Base-by-base conservation (phyloP, 306 rosid species). In the Ormosia emarginata region DNA sequence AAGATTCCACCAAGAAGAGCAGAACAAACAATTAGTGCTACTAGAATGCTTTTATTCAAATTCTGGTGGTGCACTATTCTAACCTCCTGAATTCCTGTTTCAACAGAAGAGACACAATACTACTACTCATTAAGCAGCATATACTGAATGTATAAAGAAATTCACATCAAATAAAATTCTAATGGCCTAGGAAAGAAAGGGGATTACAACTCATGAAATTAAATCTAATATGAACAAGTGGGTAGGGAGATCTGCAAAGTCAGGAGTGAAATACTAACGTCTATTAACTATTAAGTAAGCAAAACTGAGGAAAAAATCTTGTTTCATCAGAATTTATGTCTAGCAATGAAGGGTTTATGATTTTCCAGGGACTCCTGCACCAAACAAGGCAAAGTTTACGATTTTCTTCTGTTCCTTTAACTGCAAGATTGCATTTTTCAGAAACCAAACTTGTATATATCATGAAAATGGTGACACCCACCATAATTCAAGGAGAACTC, bases 1-100 rank as follows among this genome's bases (percentile, higher is more conserved):
- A 93, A 85, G 61, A 89, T 77, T 84, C 84, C 94, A 63, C 85
- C 93, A 74, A 95, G 93, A 66, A 91, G 88, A 74, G 90, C 64
- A 80, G 97, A 93, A 86, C 89, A 88, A 82, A 88, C 85, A 88
- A 91, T 80, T 33, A 93, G 87, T 29, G 92, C 91, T 55, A 90
- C 43, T 32, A 93, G 92, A 88, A 93, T 88, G 72, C 80, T 89
- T 86, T 87, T 91, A 82, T 90, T 86, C 90, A 93, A 83, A 80
- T 74, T 89, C 81, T 87, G 93, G 82, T 89, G 97, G 72, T 90
- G 97, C 80, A 82, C 92, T 68, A 66, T 79, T 82, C 61, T 85
- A 72, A 84, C 83, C 81, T 82, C 93, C 6, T 83, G 72, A 37
- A 52, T 71, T 79, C 89, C 97, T 95, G 94, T 69, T 69, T 76